Evolutionary conservation across 2,329 filamentous ascomycete genomes (phyloP).

Genomic region (Epicoccum nigrum): DNA sequence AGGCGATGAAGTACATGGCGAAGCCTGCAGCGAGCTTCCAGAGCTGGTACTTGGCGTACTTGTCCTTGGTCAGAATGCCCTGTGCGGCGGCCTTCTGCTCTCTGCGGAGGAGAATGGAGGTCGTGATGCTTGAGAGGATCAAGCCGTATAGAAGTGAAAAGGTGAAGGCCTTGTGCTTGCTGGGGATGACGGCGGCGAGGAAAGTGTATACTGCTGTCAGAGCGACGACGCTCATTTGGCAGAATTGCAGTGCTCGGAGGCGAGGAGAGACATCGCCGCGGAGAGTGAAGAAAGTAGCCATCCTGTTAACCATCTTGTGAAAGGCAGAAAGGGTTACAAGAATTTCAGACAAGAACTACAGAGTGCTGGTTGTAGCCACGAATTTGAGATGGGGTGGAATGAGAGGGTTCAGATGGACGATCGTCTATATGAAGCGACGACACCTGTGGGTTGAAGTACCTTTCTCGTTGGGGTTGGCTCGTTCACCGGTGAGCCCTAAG

Average conservation of each 20-base stretch:
- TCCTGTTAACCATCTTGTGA: no score
- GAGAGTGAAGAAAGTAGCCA: slow-evolving; percentile 12
- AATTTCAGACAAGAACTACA: no score
- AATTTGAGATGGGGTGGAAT: no score
- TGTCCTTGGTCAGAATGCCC: slow-evolving; percentile 27
- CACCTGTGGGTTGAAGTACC: neutral
- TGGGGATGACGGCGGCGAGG: slow-evolving; percentile 27
- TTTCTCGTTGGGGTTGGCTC: slow-evolving; percentile 22
- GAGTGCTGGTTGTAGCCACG: no score
- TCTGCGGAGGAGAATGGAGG: slow-evolving; percentile 25
- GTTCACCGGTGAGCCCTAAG: slow-evolving; percentile 31
- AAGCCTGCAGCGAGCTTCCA: slow-evolving; percentile 29
- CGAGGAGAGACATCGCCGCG: slow-evolving; percentile 21
- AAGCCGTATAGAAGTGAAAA: slow-evolving; percentile 32
- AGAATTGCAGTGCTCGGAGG: slow-evolving; percentile 27
- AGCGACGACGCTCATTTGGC: slow-evolving; percentile 22
- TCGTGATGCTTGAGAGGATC: slow-evolving; percentile 28
- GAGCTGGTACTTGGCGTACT: slow-evolving; percentile 32
- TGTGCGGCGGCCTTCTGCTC: slow-evolving; percentile 26
- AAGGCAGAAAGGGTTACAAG: no score
- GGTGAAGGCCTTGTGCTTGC: slow-evolving; percentile 28
- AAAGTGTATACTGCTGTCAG: slow-evolving; percentile 25
- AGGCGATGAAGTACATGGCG: slow-evolving; percentile 27
- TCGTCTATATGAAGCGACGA: neutral
- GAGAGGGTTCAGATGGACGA: neutral